Evolutionary conservation across 2,329 filamentous ascomycete genomes (phyloP), one percentile per base, ranked within the genome.

Genomic region (Diplodia intermedia): DNA sequence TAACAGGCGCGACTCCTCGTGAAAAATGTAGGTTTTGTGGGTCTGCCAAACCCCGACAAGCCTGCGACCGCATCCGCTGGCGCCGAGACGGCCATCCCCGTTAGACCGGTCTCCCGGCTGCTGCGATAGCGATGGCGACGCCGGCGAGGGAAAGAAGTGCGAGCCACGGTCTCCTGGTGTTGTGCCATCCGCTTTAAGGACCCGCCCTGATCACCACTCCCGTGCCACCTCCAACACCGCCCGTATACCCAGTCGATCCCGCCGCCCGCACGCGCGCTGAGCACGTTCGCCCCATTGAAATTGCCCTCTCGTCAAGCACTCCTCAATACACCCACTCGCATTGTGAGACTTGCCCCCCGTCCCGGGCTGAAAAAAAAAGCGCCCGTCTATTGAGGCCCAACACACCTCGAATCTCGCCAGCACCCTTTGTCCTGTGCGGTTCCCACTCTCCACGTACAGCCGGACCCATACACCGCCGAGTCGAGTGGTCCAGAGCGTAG

Each of bases 171-270:
- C 53, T 26, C 53, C 18, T 43, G 55, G 15, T 38, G 60, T 52
- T 49, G 60, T 63, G n/a, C 11, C 38, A 14, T 31, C 29, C 53
- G 65, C 65, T 47, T 68, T 68, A 55, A 47, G 52, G 66, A 20
- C 57, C 50, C 56, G 60, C 66, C 66, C 66, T 63, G 66, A 68
- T 68, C 50, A 63, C 57, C 60, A 43, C 61, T 65, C 57, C 54
- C 54, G 54, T 56, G 54, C 53, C 54, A 56, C 55, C 55, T 29
- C 26, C 31, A 49, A 15, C 36, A 20, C 66, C 56, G 60, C 56
- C 47, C 26, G 49, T 50, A 38, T 56, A 29, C 52, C 23, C 66
- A 55, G 40, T 49, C 66, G 57, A 65, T 68, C 66, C 57, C 54
- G 36, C 60, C 60, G 47, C 60, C 31, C 43, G 60, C 60, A 63